Percentiles rank a stretch among this genome's conserved stretches.
Conservation (phyloP, 2,329 filamentous ascomycete genomes). For the Claviceps arundinis region DNA sequence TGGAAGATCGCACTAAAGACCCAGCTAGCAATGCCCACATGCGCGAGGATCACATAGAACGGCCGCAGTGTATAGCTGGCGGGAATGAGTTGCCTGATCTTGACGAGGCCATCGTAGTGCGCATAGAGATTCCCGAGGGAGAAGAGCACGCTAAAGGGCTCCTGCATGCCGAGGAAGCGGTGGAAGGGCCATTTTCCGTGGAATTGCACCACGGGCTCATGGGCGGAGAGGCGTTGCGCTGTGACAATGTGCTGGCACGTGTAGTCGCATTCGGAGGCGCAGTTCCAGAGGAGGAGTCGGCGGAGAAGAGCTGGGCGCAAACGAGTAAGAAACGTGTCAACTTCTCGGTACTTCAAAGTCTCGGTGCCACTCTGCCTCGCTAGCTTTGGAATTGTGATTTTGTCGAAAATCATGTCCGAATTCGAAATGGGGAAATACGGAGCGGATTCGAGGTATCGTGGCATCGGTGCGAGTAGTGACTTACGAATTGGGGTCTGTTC, state of each 20-base stretch:
- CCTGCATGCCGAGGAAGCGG: slow-evolving; percentile 83
- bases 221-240: slow-evolving; percentile 48
- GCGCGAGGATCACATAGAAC: slow-evolving; percentile 71
- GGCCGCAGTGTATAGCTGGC: slow-evolving; percentile 58
- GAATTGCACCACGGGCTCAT: slow-evolving; percentile 70
- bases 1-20: slow-evolving; percentile 85
- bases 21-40: slow-evolving; percentile 75
- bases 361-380: too few species aligned
- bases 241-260: slow-evolving; percentile 93
- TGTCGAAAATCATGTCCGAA: too few species aligned
- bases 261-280: slow-evolving; percentile 91
- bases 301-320: slow-evolving; percentile 56
- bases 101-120: slow-evolving; percentile 63
- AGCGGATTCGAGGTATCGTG: too few species aligned
- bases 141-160: slow-evolving; percentile 88
- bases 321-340: not conserved
- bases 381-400: too few species aligned
- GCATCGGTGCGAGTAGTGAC: slow-evolving; percentile 16
- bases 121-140: slow-evolving; percentile 83
- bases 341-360: too few species aligned
- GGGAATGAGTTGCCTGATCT: slow-evolving; percentile 58
- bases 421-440: too few species aligned
- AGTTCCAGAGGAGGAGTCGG: slow-evolving; percentile 83
- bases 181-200: slow-evolving; percentile 98
- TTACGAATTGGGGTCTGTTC: slow-evolving; percentile 54